Percentiles rank a stretch among this genome's conserved stretches.
Conservation (phyloP, 148 eudicot species). For the Vaccinium corymbosum region DNA sequence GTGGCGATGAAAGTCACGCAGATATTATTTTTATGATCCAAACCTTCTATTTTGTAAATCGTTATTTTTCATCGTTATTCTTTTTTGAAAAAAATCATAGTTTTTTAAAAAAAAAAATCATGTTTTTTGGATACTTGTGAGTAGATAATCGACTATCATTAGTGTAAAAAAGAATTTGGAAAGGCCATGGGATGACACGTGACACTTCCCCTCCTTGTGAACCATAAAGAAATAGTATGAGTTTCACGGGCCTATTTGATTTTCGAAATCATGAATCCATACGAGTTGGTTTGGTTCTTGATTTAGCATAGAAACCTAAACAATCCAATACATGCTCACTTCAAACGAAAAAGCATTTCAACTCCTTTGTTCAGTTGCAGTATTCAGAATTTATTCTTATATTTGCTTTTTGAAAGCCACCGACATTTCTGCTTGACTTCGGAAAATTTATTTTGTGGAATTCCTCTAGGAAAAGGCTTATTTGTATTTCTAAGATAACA, state of each 20-base stretch:
- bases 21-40: too few relatives aligned
- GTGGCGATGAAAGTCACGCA: too few relatives aligned
- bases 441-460: not conserved
- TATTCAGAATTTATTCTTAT: not conserved
- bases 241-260: not conserved
- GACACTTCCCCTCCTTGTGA: not conserved
- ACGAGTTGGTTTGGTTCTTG: not conserved
- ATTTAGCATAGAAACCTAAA: not conserved
- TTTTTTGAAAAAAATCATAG: too few relatives aligned
- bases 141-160: too few relatives aligned
- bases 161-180: too few relatives aligned
- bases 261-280: not conserved
- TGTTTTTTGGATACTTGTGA: too few relatives aligned
- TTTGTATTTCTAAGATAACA: not conserved
- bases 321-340: too few relatives aligned
- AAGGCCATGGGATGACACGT: too few relatives aligned
- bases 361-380: not conserved
- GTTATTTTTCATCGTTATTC: too few relatives aligned
- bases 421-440: not conserved
- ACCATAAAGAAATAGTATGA: not conserved
- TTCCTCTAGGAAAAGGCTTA: too few relatives aligned
- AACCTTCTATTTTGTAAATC: too few relatives aligned
- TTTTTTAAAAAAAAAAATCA: too few relatives aligned
- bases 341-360: not conserved
- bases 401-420: not conserved